These are phyloP conservation scores for Nepenthes alata DNA, from an alignment of 179 eudicot genomes.

Conservation along the genomic window DNA sequence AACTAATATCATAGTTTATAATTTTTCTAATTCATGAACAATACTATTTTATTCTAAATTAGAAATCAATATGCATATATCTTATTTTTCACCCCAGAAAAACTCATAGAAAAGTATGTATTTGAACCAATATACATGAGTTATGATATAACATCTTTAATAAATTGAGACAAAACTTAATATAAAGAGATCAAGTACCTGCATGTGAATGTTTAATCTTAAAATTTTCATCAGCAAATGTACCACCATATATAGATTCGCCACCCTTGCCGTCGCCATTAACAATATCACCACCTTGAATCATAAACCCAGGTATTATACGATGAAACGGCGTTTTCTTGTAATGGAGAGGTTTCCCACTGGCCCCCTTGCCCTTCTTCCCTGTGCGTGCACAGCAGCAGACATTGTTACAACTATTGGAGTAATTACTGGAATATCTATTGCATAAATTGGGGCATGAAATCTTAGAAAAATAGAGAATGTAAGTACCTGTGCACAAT, in stretches of 20 bases:
- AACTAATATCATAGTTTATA: neutral
- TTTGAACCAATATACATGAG: too few relatives aligned
- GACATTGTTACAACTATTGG: neutral
- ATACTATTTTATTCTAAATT: too few relatives aligned
- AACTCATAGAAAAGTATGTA: too few relatives aligned
- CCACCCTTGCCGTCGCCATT: conserved; percentile 79
- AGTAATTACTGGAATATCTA: neutral
- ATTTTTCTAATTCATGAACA: too few relatives aligned
- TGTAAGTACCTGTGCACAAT: conserved; percentile 63
- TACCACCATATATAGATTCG: conserved; percentile 66
- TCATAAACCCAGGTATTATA: conserved; percentile 95
- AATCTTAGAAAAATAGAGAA: conserved; percentile 5
- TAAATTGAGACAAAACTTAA: too few relatives aligned
- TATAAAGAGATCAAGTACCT: conserved; percentile 29
- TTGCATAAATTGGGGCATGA: neutral
- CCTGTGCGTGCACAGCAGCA: conserved; percentile 30
- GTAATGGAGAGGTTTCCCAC: conserved; percentile 72
- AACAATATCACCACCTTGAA: conserved; percentile 91
- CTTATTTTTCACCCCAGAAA: too few relatives aligned
- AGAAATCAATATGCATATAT: too few relatives aligned
- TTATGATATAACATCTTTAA: too few relatives aligned
- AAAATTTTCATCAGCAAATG: conserved; percentile 78
- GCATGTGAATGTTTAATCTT: conserved; percentile 78
- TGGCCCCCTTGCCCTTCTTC: conserved; percentile 49
- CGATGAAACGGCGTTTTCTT: conserved; percentile 93